Base-by-base conservation (phyloP, 2,329 filamentous ascomycete genomes). In the Colletotrichum musae region DNA sequence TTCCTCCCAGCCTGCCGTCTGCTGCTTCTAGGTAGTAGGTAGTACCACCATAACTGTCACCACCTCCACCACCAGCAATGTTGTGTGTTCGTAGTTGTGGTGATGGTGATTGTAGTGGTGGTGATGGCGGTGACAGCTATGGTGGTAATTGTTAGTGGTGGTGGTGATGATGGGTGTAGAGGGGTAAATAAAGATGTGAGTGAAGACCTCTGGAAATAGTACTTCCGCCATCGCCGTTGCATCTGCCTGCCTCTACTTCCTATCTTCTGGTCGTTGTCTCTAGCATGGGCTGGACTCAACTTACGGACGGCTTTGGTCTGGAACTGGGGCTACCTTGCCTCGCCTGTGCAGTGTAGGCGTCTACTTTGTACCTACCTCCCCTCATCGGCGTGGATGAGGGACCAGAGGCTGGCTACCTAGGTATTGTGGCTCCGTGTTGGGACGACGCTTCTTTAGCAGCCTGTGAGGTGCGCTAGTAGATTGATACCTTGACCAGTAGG, bases 401-500 rank as follows among this genome's bases (percentile, higher is more conserved):
- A n/a, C 64, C 64, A 70, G 68, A 70, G 57, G 58, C 39, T 67
- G 64, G 64, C 47, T 57, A 21, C 21, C 21, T 21, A 60, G n/a
- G n/a, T n/a, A n/a, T 66, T 60, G 62, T 67, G 68, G 68, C 68
- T 68, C 58, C 58, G 51, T 70, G 68, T 63, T 68, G 64, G 64
- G 64, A 70, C 58, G 68, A 69, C 62, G 66, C 66, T 69, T 69
- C 62, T 69, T 66, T 69, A 69, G 62, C 62, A 66, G 50, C 48
- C 54, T 51, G 50, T 56, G 18, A 56, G 62, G 54, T 61, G 58
- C 41, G 43, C 54, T 59, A 43, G 53, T 21, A 36, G 32, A 36
- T 36, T 3, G 32, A 36, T 36, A 4, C 32, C 32, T 36, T 36
- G 32, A 7, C 32, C 32, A 36, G 32, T 36, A 36, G 32, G 32